Base-by-base conservation (phyloP, 2,329 filamentous ascomycete genomes). In the Exophiala bonariae region DNA sequence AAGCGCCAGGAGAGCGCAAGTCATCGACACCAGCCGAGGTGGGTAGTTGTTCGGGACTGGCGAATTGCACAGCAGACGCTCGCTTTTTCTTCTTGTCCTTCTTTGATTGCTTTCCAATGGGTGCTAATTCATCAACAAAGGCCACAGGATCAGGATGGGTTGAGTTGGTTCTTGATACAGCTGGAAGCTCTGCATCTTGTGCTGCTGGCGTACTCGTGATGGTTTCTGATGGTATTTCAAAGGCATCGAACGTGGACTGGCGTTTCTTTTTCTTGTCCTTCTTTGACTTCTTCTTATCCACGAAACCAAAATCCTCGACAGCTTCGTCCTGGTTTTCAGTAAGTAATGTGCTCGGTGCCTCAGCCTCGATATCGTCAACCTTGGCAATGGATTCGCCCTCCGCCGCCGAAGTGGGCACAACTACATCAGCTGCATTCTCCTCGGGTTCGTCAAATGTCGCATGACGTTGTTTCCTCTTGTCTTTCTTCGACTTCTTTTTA, bases 11-110 rank as follows among this genome's bases (percentile, higher is more conserved):
- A 6, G 11, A 6, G 23, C 11, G 6, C 6, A 11, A 26, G 23
- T 26, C 23, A 11, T 11, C 23, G 11, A 11, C 23, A 11, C 11
- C 23, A 6, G 23, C 23, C 23, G 11, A 26, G 11, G 23, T 26
- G 11, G 6, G 6, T n/a, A n/a, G n/a, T 26, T 26, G 23, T 26
- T 26, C 23, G 23, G 23, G 23, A 6, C 6, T 26, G 23, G 6
- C 23, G 11, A 11, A 6, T 26, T 6, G 23, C 23, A 11, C 23
- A 26, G 11, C 23, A 26, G 28, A 17, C 19, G 44, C 32, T 36
- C 65, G 67, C 54, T 66, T 64, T 52, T 66, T 66, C 44, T 66
- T 69, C 54, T 66, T 69, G 34, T 70, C 61, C 45, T 68, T 55
- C 26, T 55, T 55, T 8, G 38, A 18, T 45, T 61, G 61, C 51